Evolutionary conservation across 2,329 filamentous ascomycete species (phyloP).

Genomic region (Fusarium verticillioides): DNA sequence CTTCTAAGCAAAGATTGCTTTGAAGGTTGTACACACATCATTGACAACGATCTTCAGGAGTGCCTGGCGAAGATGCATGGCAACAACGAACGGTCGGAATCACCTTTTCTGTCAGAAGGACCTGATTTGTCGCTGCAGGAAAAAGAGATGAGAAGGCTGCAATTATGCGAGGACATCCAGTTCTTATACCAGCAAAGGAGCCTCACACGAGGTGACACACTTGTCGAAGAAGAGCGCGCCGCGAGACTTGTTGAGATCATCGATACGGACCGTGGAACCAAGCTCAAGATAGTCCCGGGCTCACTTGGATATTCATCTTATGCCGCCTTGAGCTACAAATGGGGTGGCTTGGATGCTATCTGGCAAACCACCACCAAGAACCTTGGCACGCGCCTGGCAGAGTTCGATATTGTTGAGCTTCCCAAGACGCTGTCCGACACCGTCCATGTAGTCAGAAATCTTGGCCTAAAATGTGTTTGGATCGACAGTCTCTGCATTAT

Average conservation of each 20-base stretch:
- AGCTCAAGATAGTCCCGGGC: neutral
- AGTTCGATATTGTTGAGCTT: neutral
- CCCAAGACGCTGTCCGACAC: neutral
- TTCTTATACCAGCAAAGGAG: neutral
- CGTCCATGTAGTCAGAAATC: neutral
- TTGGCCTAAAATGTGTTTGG: slow-evolving; percentile 1
- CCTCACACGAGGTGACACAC: fast-evolving
- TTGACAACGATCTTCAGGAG: neutral
- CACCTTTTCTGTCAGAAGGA: fast-evolving
- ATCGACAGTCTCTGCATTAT: slow-evolving; percentile 8
- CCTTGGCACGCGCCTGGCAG: neutral
- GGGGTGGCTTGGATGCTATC: neutral
- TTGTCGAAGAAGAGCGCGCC: neutral
- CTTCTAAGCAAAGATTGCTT: neutral
- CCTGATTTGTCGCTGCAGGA: neutral
- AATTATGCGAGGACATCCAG: neutral
- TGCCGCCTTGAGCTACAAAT: slow-evolving; percentile 2
- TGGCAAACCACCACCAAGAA: slow-evolving; percentile 4
- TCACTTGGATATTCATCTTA: neutral
- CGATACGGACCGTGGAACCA: neutral
- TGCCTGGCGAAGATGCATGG: fast-evolving
- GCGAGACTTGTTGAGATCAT: neutral
- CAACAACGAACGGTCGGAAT: fast-evolving
- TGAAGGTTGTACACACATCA: neutral
- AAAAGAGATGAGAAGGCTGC: neutral